Conservation (phyloP, 768 basidiomycete genomes). For the Clathrus columnatus region DNA sequence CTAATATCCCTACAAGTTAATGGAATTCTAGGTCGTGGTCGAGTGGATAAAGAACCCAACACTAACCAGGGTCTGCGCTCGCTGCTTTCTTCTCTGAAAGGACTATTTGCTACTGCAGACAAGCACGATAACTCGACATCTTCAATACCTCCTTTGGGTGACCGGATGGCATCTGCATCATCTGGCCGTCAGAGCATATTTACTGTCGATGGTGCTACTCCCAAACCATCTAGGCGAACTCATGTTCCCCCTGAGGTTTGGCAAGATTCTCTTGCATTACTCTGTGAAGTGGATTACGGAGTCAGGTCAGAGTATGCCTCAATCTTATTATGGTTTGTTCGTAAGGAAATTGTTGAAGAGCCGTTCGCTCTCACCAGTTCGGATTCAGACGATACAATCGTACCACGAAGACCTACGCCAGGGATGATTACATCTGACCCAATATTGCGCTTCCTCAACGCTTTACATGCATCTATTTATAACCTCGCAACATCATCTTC, state of each 20-base stretch:
- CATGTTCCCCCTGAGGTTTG: slow-evolving; percentile 75
- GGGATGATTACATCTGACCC: slow-evolving; percentile 35
- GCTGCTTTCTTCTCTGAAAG: slow-evolving; percentile 59
- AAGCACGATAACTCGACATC: slow-evolving; percentile 23
- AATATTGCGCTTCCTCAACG: slow-evolving; percentile 66
- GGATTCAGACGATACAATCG: slow-evolving; percentile 4
- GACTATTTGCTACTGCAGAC: slow-evolving; percentile 59
- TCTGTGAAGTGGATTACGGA: slow-evolving; percentile 72
- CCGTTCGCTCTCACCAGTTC: slow-evolving; percentile 6
- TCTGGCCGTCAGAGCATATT: neutral
- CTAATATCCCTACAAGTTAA: slow-evolving; percentile 63
- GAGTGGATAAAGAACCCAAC: slow-evolving; percentile 31
- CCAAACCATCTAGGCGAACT: slow-evolving; percentile 39
- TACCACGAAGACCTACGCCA: slow-evolving; percentile 4
- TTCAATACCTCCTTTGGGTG: slow-evolving; percentile 10
- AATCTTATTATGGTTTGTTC: slow-evolving; percentile 40
- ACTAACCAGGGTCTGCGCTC: slow-evolving; percentile 62
- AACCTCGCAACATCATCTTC: slow-evolving; percentile 65
- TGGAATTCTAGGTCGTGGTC: slow-evolving; percentile 34
- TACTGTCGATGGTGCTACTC: slow-evolving; percentile 9
- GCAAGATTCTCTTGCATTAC: slow-evolving; percentile 81
- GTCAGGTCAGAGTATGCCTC: slow-evolving; percentile 72
- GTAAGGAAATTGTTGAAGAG: neutral
- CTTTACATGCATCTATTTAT: slow-evolving; percentile 73
- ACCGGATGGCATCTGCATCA: neutral